A percentile compares a stretch with the other conserved stretches of the same genome.
Evolutionary conservation across 164 flowering plant genomes (phyloP).

Genomic region (Magnolia changhungtana): DNA sequence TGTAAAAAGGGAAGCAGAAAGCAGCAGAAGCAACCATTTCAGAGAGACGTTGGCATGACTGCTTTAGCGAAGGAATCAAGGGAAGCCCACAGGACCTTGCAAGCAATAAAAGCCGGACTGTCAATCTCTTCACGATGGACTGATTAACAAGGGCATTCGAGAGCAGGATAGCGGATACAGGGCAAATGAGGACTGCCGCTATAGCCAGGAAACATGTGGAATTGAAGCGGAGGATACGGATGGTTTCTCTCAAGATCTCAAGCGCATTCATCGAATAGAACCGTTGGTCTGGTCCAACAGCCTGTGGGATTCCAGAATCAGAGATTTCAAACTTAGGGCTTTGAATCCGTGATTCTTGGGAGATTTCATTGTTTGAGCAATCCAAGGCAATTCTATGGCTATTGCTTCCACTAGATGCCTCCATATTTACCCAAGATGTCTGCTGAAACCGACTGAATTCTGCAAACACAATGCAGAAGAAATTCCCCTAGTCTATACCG

Average conservation of each 20-base stretch:
- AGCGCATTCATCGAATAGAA: conserved; percentile 61
- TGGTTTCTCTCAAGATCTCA: conserved; percentile 84
- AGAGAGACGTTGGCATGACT: conserved; percentile 59
- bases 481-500: no score
- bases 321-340: background rate
- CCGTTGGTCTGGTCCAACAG: conserved; percentile 21
- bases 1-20: conserved; percentile 70
- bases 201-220: conserved; percentile 51
- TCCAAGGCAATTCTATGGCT: background rate
- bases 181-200: conserved; percentile 68
- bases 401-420: background rate
- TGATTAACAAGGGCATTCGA: conserved; percentile 74
- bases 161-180: conserved; percentile 61
- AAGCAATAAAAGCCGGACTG: conserved; percentile 51
- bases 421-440: background rate
- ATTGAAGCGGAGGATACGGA: conserved; percentile 73
- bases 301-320: background rate
- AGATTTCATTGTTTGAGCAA: background rate
- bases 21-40: conserved; percentile 58
- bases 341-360: background rate
- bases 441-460: no score
- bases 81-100: conserved; percentile 79
- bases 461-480: no score
- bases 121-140: conserved; percentile 51
- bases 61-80: conserved; percentile 48